Percentiles rank a stretch among this genome's conserved stretches.
Conservation (phyloP, 2,329 filamentous ascomycete genomes). For the Alternaria arborescens region DNA sequence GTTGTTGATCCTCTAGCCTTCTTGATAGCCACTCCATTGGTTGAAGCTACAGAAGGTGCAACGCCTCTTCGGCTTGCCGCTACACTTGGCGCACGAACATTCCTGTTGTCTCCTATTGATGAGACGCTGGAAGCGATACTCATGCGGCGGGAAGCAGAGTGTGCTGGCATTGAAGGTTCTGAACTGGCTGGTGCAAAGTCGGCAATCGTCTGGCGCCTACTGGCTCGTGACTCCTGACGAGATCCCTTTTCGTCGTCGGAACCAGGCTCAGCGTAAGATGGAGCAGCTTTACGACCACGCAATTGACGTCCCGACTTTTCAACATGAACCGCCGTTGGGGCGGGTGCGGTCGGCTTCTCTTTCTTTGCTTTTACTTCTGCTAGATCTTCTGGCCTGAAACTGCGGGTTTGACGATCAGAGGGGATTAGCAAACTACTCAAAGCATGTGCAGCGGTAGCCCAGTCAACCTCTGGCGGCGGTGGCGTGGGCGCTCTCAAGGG, state of each 20-base stretch:
- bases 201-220: slow-evolving; percentile 52
- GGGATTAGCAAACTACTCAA: slow-evolving; percentile 85
- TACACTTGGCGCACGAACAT: slow-evolving; percentile 47
- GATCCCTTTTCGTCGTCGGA: slow-evolving; percentile 46
- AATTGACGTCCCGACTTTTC: slow-evolving; percentile 68
- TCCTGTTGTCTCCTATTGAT: slow-evolving; percentile 47
- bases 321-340: slow-evolving; percentile 50
- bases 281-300: slow-evolving; percentile 69
- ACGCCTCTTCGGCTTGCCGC: slow-evolving; percentile 50
- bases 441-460: slow-evolving; percentile 84
- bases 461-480: slow-evolving; percentile 82
- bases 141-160: slow-evolving; percentile 50
- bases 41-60: slow-evolving; percentile 28
- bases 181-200: slow-evolving; percentile 41
- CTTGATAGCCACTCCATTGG: slow-evolving; percentile 61
- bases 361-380: slow-evolving; percentile 64
- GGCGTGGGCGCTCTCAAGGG: slow-evolving; percentile 64
- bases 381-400: slow-evolving; percentile 80
- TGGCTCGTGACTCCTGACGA: slow-evolving; percentile 37
- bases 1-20: slow-evolving; percentile 64
- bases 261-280: slow-evolving; percentile 64
- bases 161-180: slow-evolving; percentile 35
- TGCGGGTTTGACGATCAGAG: slow-evolving; percentile 74
- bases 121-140: slow-evolving; percentile 57
- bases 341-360: slow-evolving; percentile 58